phyloP scores from a whole-genome alignment of 805 yeast species.

The Barnettozyma wickerhamii region DNA sequence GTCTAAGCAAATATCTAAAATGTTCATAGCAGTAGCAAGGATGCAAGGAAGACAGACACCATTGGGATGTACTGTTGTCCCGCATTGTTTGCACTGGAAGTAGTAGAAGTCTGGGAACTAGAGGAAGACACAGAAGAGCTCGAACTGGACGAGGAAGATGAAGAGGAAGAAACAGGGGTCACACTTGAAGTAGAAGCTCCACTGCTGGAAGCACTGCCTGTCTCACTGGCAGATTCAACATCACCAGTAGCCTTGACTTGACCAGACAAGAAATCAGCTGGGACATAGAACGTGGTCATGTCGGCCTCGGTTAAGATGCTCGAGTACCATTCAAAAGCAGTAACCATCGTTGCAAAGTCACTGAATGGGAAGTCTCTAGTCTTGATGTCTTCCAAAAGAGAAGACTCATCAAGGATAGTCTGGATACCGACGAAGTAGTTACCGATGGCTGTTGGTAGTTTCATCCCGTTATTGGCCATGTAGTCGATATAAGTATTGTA shows the following conservation, averaged over 20 bases:
- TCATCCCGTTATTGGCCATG: slow-evolving; percentile 23
- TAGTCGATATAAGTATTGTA: slow-evolving; percentile 16
- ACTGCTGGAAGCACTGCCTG: neutral
- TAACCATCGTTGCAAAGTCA: slow-evolving; percentile 32
- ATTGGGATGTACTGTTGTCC: slow-evolving; percentile 10
- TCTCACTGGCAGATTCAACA: neutral
- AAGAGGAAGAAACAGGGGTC: neutral
- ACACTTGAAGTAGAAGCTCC: neutral
- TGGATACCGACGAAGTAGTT: slow-evolving; percentile 31
- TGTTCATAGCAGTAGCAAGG: slow-evolving; percentile 9
- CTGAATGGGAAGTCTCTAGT: slow-evolving; percentile 30
- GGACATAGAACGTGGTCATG: slow-evolving; percentile 18
- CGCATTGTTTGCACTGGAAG: slow-evolving; percentile 6
- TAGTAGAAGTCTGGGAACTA: neutral
- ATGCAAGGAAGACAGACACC: slow-evolving; percentile 9
- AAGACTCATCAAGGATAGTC: slow-evolving; percentile 22
- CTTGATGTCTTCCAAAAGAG: slow-evolving; percentile 25
- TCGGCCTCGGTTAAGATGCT: slow-evolving; percentile 15
- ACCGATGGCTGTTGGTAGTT: slow-evolving; percentile 31
- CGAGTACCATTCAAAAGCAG: slow-evolving; percentile 24
- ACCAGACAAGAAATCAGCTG: slow-evolving; percentile 19
- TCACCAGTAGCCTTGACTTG: slow-evolving; percentile 1
- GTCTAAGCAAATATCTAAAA: neutral
- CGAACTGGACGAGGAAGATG: slow-evolving; percentile 5
- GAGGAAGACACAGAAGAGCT: slow-evolving; percentile 5